Percentiles rank a stretch among this genome's conserved stretches.
Evolutionary conservation across 169 alveolate genomes (phyloP).

Genomic region (Eimeria necatrix): DNA sequence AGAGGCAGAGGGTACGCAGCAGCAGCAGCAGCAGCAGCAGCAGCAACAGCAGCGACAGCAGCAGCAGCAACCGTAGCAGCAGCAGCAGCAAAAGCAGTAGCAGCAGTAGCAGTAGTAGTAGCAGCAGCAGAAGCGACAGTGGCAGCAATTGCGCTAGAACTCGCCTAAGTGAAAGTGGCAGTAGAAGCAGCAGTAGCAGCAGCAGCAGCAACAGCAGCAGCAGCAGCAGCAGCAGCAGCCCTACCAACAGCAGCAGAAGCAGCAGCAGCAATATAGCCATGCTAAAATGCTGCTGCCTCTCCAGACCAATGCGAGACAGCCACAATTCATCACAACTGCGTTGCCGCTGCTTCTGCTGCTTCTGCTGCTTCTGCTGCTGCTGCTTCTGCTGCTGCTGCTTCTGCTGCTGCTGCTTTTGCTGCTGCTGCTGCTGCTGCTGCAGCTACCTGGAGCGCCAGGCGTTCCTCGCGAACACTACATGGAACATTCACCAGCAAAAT

Average conservation of each 20-base stretch:
- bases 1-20: slow-evolving; percentile 31
- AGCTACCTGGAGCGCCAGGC: slow-evolving; percentile 50
- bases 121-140: neutral
- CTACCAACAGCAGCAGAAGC: too few relatives aligned
- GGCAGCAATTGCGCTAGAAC: too few relatives aligned
- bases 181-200: neutral
- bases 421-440: neutral
- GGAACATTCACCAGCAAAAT: slow-evolving; percentile 48
- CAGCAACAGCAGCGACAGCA: slow-evolving; percentile 14
- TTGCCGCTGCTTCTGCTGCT: neutral
- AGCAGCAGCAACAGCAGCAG: slow-evolving; percentile 7
- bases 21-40: slow-evolving; percentile 31
- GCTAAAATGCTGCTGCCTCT: too few relatives aligned
- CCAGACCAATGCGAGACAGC: too few relatives aligned
- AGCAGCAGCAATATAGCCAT: too few relatives aligned
- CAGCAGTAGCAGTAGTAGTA: neutral
- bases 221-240: neutral
- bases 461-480: slow-evolving; percentile 41
- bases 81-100: neutral
- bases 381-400: neutral
- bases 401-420: neutral
- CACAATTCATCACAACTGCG: too few relatives aligned
- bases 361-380: too few relatives aligned
- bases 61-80: neutral
- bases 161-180: neutral